Evolutionary conservation across 2,329 filamentous ascomycete species (phyloP), one percentile per base, ranked within the genome.

Genomic region (Verticillium dahliae): DNA sequence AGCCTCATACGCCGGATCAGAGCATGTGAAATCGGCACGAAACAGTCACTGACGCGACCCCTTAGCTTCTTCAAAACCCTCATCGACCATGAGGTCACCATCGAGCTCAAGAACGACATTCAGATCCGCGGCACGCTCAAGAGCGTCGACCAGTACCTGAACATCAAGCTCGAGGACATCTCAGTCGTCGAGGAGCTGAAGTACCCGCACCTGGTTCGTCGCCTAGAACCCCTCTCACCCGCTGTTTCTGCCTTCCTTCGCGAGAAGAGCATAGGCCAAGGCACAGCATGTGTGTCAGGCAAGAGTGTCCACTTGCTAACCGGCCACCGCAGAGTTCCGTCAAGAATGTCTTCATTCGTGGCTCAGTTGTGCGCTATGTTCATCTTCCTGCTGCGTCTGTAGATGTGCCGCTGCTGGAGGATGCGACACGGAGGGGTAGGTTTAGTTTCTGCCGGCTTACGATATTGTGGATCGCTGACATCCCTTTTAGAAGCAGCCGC

Each of bases 21-120:
- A 27, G 27, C 27, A 27, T 27, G 27, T 27, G 27, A 27, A 27
- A 2, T 27, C 27, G 27, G 15, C 39, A 27, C 33, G 58, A 27
- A 3, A 7, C 50, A 13, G 35, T 6, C 34, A 55, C 31, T 57
- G 14, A 60, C 45, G 37, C 39, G n/a, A 22, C 35, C 18, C 33
- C 33, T 22, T 73, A 95, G 91, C 80, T 98, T 97, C 82, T 98
- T 98, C 87, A 98, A 98, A 78, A 98, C 94, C 60, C 90, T 98
- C 71, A 96, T 97, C 75, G 95, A 97, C 81, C 90, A 95, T 69
- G 89, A 96, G 81, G 93, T 99, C 72, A 98, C 93, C 56, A 92
- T 99, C 74, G 95, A 99, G 81, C 90, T 99, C 75, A 99, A 99
- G 80, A 99, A 99, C 76, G 95, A 99, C 79, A 96, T 99, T 69